Conservation (phyloP, 164 flowering plant genomes). For the Cinnamomum micranthum region DNA sequence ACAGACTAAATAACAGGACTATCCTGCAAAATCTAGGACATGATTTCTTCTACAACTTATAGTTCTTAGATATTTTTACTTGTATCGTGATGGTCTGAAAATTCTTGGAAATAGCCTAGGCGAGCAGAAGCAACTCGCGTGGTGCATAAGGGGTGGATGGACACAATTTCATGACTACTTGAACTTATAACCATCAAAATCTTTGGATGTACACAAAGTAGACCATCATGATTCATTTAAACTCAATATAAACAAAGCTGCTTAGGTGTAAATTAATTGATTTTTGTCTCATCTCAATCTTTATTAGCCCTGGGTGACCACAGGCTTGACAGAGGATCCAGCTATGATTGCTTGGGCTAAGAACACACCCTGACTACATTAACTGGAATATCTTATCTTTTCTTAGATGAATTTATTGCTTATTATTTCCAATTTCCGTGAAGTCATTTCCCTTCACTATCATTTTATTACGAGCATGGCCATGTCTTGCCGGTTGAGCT, state of each 20-base stretch:
- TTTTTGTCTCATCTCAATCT: too few relatives aligned
- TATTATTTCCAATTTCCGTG: neutral
- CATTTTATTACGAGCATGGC: neutral
- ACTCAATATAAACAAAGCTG: too few relatives aligned
- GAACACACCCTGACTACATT: too few relatives aligned
- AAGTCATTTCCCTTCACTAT: neutral
- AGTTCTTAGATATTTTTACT: neutral
- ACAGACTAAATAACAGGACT: neutral
- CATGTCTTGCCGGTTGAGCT: neutral
- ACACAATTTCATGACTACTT: neutral
- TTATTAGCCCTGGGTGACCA: too few relatives aligned
- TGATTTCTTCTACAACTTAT: too few relatives aligned
- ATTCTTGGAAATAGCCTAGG: neutral
- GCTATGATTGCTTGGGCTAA: too few relatives aligned
- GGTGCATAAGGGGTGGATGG: neutral
- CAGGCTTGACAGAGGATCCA: too few relatives aligned
- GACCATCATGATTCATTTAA: neutral
- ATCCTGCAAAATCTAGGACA: neutral
- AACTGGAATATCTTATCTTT: too few relatives aligned
- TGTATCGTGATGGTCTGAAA: neutral
- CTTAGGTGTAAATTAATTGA: too few relatives aligned
- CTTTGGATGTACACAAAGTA: neutral
- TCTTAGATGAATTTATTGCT: too few relatives aligned
- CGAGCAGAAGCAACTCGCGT: neutral
- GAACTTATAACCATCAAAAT: neutral